These are phyloP conservation scores for Lagenaria siceraria DNA, from an alignment of 306 rosid species.

Conservation along the genomic window DNA sequence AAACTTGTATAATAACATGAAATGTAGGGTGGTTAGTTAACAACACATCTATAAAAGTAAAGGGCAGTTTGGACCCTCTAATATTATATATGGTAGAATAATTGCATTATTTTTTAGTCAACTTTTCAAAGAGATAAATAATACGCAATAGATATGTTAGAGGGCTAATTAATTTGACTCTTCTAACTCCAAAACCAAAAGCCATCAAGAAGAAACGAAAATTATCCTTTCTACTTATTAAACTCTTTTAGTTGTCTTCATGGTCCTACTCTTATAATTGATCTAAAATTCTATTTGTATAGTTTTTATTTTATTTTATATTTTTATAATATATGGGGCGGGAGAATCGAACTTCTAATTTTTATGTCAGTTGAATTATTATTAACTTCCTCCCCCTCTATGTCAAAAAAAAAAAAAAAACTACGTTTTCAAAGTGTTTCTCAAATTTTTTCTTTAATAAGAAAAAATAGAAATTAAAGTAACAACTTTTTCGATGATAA, in stretches of 20 bases:
- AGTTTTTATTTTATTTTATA: too few species aligned
- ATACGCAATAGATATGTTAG: neutral
- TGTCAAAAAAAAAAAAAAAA: too few species aligned
- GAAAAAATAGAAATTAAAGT: too few species aligned
- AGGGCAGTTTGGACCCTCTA: neutral
- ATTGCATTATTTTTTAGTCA: neutral
- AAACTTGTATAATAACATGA: neutral
- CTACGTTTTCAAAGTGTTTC: too few species aligned
- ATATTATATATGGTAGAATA: neutral
- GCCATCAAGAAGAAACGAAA: neutral
- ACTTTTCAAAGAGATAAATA: neutral
- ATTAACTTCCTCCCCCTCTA: too few species aligned
- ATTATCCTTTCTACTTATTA: neutral
- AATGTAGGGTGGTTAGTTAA: conserved; percentile 2
- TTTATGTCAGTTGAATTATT: too few species aligned
- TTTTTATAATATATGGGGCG: too few species aligned
- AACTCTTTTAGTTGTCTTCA: neutral
- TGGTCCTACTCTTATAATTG: too few species aligned
- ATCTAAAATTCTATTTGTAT: too few species aligned
- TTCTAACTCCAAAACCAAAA: neutral
- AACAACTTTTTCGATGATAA: too few species aligned
- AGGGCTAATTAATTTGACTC: neutral
- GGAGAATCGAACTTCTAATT: too few species aligned
- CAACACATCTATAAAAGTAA: neutral
- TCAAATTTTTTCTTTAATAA: too few species aligned